A percentile compares a stretch with the other conserved stretches of the same genome.
Conservation (phyloP, 768 basidiomycete genomes). For the Galerina marginata region DNA sequence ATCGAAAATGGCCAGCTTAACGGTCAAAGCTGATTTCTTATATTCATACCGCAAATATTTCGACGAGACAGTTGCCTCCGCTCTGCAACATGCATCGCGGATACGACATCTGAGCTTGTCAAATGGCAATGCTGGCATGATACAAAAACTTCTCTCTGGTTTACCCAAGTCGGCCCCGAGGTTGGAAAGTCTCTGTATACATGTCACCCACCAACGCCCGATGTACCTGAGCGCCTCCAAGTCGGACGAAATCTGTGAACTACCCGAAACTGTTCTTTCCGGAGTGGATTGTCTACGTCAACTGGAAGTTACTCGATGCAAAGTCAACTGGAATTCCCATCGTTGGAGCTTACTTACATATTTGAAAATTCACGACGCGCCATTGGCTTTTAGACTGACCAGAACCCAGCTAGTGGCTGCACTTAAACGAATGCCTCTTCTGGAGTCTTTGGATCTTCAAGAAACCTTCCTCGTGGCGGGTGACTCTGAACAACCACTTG, state of each 20-base stretch:
- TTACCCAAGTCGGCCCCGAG: slow-evolving; percentile 6
- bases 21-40: neutral
- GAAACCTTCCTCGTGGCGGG: neutral
- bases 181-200: neutral
- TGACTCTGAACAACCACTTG: neutral
- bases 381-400: neutral
- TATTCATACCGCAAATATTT: no score
- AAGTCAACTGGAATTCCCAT: slow-evolving; percentile 5
- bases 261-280: neutral
- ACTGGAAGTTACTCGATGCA: neutral
- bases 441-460: slow-evolving; percentile 1
- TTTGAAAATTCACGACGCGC: neutral
- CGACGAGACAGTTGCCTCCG: neutral
- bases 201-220: neutral
- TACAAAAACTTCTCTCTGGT: neutral
- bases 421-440: neutral
- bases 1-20: slow-evolving; percentile 12
- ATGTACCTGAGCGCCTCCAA: neutral
- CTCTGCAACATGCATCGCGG: neutral
- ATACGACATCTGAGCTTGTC: neutral
- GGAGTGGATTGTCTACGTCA: neutral
- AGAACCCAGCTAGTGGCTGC: slow-evolving; percentile 2
- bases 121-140: neutral
- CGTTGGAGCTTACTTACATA: slow-evolving; percentile 1
- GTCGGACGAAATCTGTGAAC: no score